Evolutionary conservation across 345 rosid species (phyloP).

Genomic region (Psidium guajava): DNA sequence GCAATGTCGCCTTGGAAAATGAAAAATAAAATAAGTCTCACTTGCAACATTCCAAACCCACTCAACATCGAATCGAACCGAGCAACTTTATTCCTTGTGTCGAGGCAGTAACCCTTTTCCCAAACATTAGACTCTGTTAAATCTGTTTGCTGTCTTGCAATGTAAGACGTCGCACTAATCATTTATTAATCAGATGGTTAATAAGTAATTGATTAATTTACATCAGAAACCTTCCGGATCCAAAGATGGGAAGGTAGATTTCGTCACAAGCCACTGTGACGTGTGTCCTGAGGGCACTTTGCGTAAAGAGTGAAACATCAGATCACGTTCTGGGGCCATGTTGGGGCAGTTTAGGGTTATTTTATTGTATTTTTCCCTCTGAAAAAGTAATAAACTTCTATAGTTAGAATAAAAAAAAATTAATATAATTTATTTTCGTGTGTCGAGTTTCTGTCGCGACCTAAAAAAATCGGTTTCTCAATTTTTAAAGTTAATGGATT

Average conservation of each 20-base stretch:
- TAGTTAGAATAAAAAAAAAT: background rate
- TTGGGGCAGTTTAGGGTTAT: background rate
- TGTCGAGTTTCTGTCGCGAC: no score
- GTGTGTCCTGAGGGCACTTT: background rate
- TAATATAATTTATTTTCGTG: background rate
- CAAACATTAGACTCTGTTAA: background rate
- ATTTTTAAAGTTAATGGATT: no score
- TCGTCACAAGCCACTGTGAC: background rate
- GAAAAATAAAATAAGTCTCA: no score
- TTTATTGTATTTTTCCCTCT: background rate
- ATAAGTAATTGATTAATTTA: background rate
- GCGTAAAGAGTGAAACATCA: background rate
- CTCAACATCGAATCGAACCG: background rate
- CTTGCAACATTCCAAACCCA: background rate
- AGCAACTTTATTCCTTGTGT: slow-evolving; percentile 1
- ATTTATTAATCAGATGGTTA: background rate
- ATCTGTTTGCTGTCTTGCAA: background rate
- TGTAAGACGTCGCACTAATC: background rate
- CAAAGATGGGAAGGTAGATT: background rate
- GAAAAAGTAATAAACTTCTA: background rate
- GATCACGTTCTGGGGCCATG: background rate
- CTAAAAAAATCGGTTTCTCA: no score
- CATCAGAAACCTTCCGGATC: background rate
- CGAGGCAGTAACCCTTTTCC: background rate
- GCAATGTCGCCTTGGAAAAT: no score